phyloP scores from a whole-genome alignment of 2,329 filamentous ascomycete species.

The Talaromyces sp. region DNA sequence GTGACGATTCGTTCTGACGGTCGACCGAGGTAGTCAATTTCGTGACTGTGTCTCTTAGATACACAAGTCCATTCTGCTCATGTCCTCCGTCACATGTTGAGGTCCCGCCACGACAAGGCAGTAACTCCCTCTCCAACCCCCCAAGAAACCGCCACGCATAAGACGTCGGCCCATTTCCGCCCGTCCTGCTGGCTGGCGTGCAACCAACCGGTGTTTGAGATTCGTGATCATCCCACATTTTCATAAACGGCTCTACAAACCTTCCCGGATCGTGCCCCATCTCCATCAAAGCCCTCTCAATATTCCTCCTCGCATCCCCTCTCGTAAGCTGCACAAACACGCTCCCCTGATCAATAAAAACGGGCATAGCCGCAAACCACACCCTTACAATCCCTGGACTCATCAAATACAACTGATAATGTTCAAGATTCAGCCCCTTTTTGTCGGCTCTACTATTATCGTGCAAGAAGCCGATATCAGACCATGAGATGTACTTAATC shows the following conservation, averaged over 20 bases:
- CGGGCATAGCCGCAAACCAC: conserved; percentile 5
- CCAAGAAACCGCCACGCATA: neutral
- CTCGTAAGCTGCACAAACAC: conserved; percentile 3
- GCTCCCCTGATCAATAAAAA: conserved; percentile 10
- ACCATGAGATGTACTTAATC: conserved; percentile 7
- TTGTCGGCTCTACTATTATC: neutral
- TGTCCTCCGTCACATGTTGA: neutral
- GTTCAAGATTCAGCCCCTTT: neutral
- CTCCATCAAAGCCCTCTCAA: neutral
- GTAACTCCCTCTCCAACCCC: neutral
- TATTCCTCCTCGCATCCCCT: neutral
- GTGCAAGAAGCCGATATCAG: neutral
- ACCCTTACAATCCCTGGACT: conserved; percentile 5
- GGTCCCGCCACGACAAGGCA: neutral
- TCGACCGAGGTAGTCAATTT: neutral
- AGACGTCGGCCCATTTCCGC: neutral
- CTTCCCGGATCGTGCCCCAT: neutral
- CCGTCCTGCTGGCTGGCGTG: neutral
- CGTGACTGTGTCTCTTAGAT: neutral
- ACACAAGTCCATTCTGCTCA: neutral
- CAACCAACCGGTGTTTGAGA: neutral
- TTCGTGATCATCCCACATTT: neutral
- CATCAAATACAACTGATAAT: neutral
- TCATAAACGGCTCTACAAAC: conserved; percentile 8
- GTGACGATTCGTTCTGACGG: neutral